phyloP scores from a whole-genome alignment of 257 asterid species.

The Anisodus acutangulus region DNA sequence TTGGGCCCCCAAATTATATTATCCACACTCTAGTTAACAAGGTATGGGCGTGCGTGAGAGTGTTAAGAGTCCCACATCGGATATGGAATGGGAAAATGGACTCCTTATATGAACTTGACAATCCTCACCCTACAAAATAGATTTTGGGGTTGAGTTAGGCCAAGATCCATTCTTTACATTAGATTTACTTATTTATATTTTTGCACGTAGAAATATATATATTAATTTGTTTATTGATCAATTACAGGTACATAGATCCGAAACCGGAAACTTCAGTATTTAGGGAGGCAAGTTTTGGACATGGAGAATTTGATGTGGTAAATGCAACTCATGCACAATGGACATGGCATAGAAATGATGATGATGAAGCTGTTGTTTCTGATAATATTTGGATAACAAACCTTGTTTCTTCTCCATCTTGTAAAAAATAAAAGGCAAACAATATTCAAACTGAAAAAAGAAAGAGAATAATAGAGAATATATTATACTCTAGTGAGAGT shows the following conservation, averaged over 20 bases:
- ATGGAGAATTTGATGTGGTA: slow-evolving; percentile 58
- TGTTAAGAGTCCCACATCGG: too few species aligned
- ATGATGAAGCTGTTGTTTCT: slow-evolving; percentile 45
- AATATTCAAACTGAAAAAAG: not conserved
- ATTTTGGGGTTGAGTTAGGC: too few species aligned
- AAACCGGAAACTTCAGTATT: slow-evolving; percentile 60
- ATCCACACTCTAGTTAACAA: too few species aligned
- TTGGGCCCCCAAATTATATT: too few species aligned
- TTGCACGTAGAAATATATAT: not conserved
- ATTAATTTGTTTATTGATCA: not conserved
- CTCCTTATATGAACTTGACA: too few species aligned
- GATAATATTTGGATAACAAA: slow-evolving; percentile 59
- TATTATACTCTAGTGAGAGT: not conserved
- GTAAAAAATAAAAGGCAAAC: not conserved
- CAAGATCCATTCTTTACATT: too few species aligned
- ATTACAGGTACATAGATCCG: slow-evolving; percentile 57
- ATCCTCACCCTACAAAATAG: too few species aligned
- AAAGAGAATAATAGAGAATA: not conserved
- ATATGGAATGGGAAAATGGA: too few species aligned
- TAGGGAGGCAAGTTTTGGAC: slow-evolving; percentile 92
- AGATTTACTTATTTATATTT: not conserved
- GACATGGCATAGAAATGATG: slow-evolving; percentile 82
- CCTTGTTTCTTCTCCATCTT: slow-evolving; percentile 38
- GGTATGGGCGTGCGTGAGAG: too few species aligned
- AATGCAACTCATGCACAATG: slow-evolving; percentile 75